Conservation (phyloP, 2,329 filamentous ascomycete genomes). For the Colletotrichum sp. region DNA sequence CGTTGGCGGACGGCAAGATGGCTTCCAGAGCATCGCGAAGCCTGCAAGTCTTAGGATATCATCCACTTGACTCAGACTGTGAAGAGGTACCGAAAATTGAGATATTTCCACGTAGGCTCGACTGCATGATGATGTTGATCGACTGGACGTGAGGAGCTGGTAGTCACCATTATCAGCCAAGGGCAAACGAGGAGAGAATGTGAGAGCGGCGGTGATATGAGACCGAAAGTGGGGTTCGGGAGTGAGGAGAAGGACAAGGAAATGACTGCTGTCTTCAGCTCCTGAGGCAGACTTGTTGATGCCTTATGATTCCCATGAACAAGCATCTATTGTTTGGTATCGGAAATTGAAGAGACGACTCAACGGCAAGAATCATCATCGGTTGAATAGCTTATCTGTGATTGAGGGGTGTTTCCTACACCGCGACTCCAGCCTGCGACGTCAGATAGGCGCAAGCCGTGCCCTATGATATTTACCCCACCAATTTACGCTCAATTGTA, state of each 20-base stretch:
- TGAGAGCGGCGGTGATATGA: neutral
- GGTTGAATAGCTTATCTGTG: neutral
- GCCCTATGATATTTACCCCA: neutral
- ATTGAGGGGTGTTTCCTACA: neutral
- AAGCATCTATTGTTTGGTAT: neutral
- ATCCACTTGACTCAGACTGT: neutral
- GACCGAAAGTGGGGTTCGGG: neutral
- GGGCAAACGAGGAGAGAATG: neutral
- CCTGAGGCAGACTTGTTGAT: conserved; percentile 4
- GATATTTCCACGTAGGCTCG: neutral
- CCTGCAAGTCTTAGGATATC: neutral
- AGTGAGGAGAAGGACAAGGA: neutral
- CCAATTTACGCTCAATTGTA: neutral
- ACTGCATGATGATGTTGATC: neutral
- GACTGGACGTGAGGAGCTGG: neutral
- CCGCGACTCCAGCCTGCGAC: neutral
- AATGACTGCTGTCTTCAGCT: neutral
- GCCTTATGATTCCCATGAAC: neutral
- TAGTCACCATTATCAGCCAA: neutral
- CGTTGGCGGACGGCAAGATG: neutral
- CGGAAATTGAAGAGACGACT: neutral
- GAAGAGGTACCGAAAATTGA: neutral
- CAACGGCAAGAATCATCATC: neutral
- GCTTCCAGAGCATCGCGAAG: neutral
- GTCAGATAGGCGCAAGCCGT: neutral